Evolutionary conservation across 1,284 basidiomycete genomes (phyloP), one percentile per base, ranked within the genome.

Genomic region (Tranzscheliella williamsii): DNA sequence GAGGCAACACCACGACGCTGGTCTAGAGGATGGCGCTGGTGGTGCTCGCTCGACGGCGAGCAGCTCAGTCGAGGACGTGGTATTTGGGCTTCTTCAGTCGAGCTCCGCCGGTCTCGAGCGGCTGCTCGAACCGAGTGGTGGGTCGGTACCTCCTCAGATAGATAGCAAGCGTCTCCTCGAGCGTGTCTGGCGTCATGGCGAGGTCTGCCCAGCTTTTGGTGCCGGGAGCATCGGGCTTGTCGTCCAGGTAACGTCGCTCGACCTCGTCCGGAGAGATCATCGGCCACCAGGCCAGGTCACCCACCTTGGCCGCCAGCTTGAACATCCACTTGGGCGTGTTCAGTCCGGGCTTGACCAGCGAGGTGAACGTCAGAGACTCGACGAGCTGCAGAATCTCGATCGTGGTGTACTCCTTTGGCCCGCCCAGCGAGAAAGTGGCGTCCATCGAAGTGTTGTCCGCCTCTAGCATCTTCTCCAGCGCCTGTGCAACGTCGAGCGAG

Each of bases 401-500:
- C 77, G 87, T 85, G 24, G 89, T 90, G 80, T 94, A 84, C 36
- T 87, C 85, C 38, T 86, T 88, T 2, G 94, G 94, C 4, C 95
- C 95, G 36, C 91, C 88, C 29, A 99, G 87, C 54, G 85, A 85
- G 76, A 92, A 81, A 7, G 87, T 90, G 46, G 81, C 79, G 34
- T 86, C 85, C 44, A 79, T 85, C 72, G 71, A 86, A 36, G 79
- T 81, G 81, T 84, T 63, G 82, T 84, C 73, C 77, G 84, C 80
- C 35, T 83, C 81, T 73, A 89, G 83, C 76, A 97, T 83, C 79
- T 89, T 88, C 42, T 86, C 84, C 50, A 98, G 84, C 9, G 87
- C 94, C 79, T 92, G 87, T 5, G 94, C 94, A 44, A 98, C 91
- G 75, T 99, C 92, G 71, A 95, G 79, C 36, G 91, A 88, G 84